Base-by-base conservation (phyloP, 1,139 yeast genomes). In the Nakaseomyces bracarensis region DNA sequence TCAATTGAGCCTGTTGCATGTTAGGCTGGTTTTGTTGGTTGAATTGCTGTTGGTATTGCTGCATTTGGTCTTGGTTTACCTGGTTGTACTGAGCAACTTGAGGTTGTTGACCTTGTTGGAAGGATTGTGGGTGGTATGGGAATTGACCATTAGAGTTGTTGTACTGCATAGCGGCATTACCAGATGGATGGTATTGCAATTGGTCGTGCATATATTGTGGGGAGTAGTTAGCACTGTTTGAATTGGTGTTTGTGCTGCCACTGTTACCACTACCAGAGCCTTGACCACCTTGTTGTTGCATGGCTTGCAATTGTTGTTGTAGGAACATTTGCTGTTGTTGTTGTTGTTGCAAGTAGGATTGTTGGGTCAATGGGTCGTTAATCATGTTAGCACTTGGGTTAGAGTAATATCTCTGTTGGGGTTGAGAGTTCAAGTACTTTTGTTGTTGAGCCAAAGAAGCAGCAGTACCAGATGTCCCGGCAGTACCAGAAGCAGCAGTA, bases 401-500 rank as follows among this genome's bases (percentile, higher is more conserved):
- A 15, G 42, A 14, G 36, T 35, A 40, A 30, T 40, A 36, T 35
- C 39, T 35, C 30, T 40, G 39, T 18, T 20, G 31, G 3, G 21
- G 42, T 4, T 23, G 36, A 27, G 28, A 26, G 19, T 16, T 18
- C 19, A 16, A n/a, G 13, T 13, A 16, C 20, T 37, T 16, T 37
- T 37, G 33, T n/a, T 37, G 38, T n/a, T 35, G 39, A 6, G 29
- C n/a, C 29, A 29, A 15, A 28, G 25, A 19, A 7, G 40, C 39
- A 29, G 35, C 25, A 14, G 38, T 22, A 15, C 40, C 31, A 9
- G 35, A 21, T 27, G 46, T 35, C 4, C 46, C 42, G 10, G 44
- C 39, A 3, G 43, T 50, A 10, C 50, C 44, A 3, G 48, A 44
- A 10, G 49, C 48, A 21, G 46, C 49, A 10, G 48, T 44, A 3